A percentile compares a stretch with the other conserved stretches of the same genome.
Evolutionary conservation across 805 yeast species (phyloP).

Genomic region (Yarrowia sp.): DNA sequence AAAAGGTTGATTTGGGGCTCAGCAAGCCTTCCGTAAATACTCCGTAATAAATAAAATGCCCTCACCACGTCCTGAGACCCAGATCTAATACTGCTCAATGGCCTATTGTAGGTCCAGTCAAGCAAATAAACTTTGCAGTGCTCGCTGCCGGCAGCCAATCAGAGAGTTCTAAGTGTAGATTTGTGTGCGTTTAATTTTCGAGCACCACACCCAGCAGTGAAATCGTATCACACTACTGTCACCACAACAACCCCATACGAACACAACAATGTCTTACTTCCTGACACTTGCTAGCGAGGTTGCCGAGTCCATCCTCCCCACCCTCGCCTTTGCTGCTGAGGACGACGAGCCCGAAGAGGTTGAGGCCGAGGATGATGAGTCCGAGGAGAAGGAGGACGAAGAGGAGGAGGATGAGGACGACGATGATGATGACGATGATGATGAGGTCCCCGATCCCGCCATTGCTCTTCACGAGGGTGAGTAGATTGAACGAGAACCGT

Average conservation of each 20-base stretch:
- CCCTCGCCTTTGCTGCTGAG: conserved; percentile 76
- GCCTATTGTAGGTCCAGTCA: not conserved
- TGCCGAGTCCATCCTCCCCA: conserved; percentile 75
- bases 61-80: no score
- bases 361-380: conserved; percentile 28
- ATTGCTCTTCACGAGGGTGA: conserved; percentile 26
- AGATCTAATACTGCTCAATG: not conserved
- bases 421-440: conserved; percentile 46
- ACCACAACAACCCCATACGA: conserved; percentile 14
- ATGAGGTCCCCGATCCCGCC: conserved; percentile 50
- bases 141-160: conserved; percentile 17
- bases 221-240: conserved; percentile 24
- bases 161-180: conserved; percentile 20
- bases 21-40: no score
- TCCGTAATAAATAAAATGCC: no score
- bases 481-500: not conserved
- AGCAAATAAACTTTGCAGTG: conserved; percentile 1
- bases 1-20: no score
- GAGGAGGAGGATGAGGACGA: conserved; percentile 37
- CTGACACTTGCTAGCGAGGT: conserved; percentile 48
- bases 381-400: conserved; percentile 40
- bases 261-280: conserved; percentile 30
- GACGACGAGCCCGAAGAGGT: conserved; percentile 34
- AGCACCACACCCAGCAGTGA: conserved; percentile 26
- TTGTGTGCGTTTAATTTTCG: conserved; percentile 26